phyloP scores from a whole-genome alignment of 1,284 basidiomycete genomes.

The Cronartium quercuum region DNA sequence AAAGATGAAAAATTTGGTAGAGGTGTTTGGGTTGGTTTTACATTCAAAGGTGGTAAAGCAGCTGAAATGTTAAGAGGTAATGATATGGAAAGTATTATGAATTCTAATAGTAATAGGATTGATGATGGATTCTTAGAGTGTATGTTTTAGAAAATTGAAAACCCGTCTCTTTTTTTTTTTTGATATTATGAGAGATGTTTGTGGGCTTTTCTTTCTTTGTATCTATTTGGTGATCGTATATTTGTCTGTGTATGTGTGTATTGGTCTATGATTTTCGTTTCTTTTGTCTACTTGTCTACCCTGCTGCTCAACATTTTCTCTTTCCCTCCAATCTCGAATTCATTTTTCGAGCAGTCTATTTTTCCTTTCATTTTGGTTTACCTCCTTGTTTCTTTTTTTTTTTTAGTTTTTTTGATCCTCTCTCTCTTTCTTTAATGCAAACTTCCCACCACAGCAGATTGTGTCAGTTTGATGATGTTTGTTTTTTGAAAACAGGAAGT shows the following conservation, averaged over 20 bases:
- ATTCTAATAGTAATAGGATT: not conserved
- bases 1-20: constrained; percentile 67
- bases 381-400: not conserved
- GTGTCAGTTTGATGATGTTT: too few relatives aligned
- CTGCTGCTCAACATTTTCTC: not conserved
- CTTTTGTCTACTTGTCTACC: too few relatives aligned
- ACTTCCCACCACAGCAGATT: too few relatives aligned
- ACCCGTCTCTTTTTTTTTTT: not conserved
- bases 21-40: constrained; percentile 95
- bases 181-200: not conserved
- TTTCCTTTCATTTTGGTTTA: not conserved
- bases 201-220: not conserved
- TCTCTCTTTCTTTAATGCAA: not conserved
- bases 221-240: not conserved
- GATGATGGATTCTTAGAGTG: constrained; percentile 6
- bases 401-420: not conserved
- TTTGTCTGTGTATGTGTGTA: not conserved
- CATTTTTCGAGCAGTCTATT: not conserved
- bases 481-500: too few relatives aligned
- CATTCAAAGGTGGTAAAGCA: constrained; percentile 56
- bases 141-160: constrained; percentile 6
- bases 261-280: not conserved
- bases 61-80: constrained; percentile 32
- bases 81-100: not conserved
- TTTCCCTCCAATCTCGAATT: not conserved